A percentile compares a stretch with the other conserved stretches of the same genome.
Conservation (phyloP, 345 rosid genomes). For the Acer saccharum region DNA sequence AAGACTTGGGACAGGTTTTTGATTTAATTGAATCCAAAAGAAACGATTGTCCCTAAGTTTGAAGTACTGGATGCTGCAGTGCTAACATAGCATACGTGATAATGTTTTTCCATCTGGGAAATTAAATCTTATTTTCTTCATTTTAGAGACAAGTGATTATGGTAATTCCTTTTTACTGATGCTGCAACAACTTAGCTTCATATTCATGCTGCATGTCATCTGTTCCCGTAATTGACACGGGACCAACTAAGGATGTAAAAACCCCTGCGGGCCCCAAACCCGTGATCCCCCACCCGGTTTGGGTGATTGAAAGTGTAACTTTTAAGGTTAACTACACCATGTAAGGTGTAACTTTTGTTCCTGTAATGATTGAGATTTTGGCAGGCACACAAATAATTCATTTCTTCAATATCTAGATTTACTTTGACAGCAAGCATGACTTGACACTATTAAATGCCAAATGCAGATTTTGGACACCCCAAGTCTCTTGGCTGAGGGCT, state of each 20-base stretch:
- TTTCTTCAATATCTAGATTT: not conserved
- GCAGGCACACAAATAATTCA: not conserved
- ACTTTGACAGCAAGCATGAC: not conserved
- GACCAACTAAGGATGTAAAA: no score
- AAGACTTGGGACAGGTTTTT: not conserved
- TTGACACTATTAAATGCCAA: not conserved
- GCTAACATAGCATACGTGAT: not conserved
- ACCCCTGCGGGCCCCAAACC: no score
- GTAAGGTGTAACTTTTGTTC: not conserved
- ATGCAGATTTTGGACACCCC: conserved; percentile 91
- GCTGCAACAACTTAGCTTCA: not conserved
- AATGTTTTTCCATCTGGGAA: not conserved
- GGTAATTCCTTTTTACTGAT: not conserved
- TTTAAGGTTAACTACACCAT: not conserved
- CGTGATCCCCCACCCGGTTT: no score
- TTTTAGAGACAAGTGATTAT: not conserved
- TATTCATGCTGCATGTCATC: not conserved
- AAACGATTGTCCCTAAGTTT: not conserved
- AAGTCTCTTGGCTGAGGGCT: conserved; percentile 73
- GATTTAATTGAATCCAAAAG: not conserved
- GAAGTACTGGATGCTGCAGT: not conserved
- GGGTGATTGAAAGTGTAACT: not conserved
- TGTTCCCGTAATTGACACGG: no score
- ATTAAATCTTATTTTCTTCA: not conserved
- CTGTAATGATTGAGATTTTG: not conserved